phyloP scores from a whole-genome alignment of 2,329 filamentous ascomycete genomes.

The Calonectria pteridis region DNA sequence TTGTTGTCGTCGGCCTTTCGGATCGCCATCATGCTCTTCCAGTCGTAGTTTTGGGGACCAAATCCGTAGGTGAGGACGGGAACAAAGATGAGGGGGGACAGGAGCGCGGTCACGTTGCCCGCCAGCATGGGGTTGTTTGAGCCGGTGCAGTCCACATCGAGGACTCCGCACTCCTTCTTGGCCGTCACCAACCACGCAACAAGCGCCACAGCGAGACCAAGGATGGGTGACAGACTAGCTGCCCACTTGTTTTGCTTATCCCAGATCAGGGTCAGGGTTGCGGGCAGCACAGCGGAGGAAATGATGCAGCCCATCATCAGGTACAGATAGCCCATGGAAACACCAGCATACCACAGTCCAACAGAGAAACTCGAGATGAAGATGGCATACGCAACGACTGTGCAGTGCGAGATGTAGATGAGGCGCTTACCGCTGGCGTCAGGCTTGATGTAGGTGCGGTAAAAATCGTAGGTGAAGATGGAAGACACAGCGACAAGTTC shows the following conservation, averaged over 20 bases:
- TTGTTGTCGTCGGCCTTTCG: conserved; percentile 84
- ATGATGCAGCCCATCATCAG: conserved; percentile 94
- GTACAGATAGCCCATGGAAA: conserved; percentile 91
- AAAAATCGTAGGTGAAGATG: conserved; percentile 87
- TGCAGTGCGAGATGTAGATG: conserved; percentile 82
- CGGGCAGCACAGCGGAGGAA: conserved; percentile 85
- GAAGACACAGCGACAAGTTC: conserved; percentile 86
- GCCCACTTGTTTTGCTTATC: conserved; percentile 81
- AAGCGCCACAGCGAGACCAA: conserved; percentile 75
- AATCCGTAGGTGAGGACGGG: conserved; percentile 77
- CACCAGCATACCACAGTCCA: conserved; percentile 78
- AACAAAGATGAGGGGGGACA: conserved; percentile 81
- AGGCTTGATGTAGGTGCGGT: conserved; percentile 74
- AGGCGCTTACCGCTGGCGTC: conserved; percentile 79
- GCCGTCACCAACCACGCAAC: conserved; percentile 81
- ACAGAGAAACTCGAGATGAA: conserved; percentile 84
- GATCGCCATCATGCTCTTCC: conserved; percentile 84
- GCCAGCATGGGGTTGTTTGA: conserved; percentile 89
- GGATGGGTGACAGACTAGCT: conserved; percentile 74
- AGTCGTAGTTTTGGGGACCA: conserved; percentile 81
- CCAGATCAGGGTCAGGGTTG: conserved; percentile 85
- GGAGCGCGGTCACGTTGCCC: conserved; percentile 85
- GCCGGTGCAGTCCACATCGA: conserved; percentile 82
- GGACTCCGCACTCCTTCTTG: conserved; percentile 73
- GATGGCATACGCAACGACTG: conserved; percentile 78